phyloP scores from a whole-genome alignment of 192 early-diverging fungal species.

The Backusella australiensis region DNA sequence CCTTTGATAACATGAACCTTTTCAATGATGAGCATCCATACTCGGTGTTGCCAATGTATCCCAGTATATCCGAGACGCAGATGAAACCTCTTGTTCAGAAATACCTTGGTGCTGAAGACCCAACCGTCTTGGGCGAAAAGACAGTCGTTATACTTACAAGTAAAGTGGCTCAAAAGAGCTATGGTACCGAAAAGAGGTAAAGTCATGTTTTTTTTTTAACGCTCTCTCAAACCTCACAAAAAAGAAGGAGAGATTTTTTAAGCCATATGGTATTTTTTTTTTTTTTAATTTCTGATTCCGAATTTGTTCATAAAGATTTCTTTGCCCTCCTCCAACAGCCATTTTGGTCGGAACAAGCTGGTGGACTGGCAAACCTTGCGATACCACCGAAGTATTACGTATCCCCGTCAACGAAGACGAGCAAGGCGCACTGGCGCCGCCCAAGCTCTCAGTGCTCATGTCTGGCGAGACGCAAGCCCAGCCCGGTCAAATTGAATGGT shows the following conservation, averaged over 20 bases:
- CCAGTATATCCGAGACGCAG: slow-evolving; percentile 9
- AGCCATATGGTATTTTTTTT: background rate
- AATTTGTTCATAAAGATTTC: slow-evolving; percentile 42
- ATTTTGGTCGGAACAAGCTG: slow-evolving; percentile 73
- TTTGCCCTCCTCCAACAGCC: slow-evolving; percentile 83
- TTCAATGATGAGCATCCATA: slow-evolving; percentile 1
- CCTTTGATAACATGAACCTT: background rate
- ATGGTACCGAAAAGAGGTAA: slow-evolving; percentile 88
- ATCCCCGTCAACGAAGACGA: slow-evolving; percentile 10
- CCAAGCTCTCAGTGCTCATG: slow-evolving; percentile 57
- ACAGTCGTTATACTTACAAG: slow-evolving; percentile 79
- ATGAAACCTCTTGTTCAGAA: slow-evolving; percentile 43
- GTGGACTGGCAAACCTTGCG: slow-evolving; percentile 44
- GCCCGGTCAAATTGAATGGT: slow-evolving; percentile 54
- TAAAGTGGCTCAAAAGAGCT: slow-evolving; percentile 91
- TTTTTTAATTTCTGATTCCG: slow-evolving; percentile 9
- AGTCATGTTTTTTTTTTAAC: background rate
- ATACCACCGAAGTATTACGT: background rate
- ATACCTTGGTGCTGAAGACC: slow-evolving; percentile 43
- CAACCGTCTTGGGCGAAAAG: slow-evolving; percentile 48
- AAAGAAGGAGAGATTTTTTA: slow-evolving; percentile 2
- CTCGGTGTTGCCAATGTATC: slow-evolving; percentile 10
- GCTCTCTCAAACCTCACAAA: background rate
- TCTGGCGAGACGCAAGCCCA: slow-evolving; percentile 52
- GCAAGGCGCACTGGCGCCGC: slow-evolving; percentile 32